Percentiles rank a stretch among this genome's conserved stretches.
Evolutionary conservation across 2,329 filamentous ascomycete species (phyloP).

Genomic region (Arthroderma sp.): DNA sequence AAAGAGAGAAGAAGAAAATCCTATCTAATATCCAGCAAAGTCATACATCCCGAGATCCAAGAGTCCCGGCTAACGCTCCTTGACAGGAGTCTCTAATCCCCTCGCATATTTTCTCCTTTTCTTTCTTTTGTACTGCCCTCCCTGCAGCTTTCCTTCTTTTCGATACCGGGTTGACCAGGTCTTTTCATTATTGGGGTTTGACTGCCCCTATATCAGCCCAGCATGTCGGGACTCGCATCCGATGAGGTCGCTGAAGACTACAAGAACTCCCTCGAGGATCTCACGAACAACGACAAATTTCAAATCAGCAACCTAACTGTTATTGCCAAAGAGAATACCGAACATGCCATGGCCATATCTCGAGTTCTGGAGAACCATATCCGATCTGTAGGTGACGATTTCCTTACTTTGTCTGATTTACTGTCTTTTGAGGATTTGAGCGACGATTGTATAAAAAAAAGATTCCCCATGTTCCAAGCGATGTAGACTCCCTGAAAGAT

Average conservation of each 20-base stretch:
- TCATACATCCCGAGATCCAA: too few relatives aligned
- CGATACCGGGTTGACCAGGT: too few relatives aligned
- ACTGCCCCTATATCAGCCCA: conserved; percentile 22
- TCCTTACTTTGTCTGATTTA: conserved; percentile 9
- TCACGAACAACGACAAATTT: conserved; percentile 79
- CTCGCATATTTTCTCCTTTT: conserved; percentile 27
- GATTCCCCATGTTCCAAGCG: background rate
- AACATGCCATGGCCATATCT: conserved; percentile 87
- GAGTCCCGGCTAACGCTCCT: too few relatives aligned
- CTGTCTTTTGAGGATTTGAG: background rate
- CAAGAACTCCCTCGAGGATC: conserved; percentile 79
- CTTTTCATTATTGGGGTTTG: background rate
- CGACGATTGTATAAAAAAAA: background rate
- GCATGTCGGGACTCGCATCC: conserved; percentile 50
- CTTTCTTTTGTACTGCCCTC: conserved; percentile 15
- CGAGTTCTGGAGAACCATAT: conserved; percentile 86
- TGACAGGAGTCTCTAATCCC: background rate
- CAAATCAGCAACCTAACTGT: conserved; percentile 96
- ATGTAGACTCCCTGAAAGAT: conserved; percentile 1
- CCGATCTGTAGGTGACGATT: conserved; percentile 59
- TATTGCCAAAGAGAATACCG: conserved; percentile 94
- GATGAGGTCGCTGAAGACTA: conserved; percentile 94
- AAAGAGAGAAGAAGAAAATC: conserved; percentile 10
- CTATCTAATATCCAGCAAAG: conserved; percentile 1
- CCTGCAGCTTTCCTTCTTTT: too few relatives aligned